A percentile compares a stretch with the other conserved stretches of the same genome.
These are phyloP conservation scores for Caryopteris hybrid DNA, from an alignment of 305 asterid genomes.

Conservation along the genomic window DNA sequence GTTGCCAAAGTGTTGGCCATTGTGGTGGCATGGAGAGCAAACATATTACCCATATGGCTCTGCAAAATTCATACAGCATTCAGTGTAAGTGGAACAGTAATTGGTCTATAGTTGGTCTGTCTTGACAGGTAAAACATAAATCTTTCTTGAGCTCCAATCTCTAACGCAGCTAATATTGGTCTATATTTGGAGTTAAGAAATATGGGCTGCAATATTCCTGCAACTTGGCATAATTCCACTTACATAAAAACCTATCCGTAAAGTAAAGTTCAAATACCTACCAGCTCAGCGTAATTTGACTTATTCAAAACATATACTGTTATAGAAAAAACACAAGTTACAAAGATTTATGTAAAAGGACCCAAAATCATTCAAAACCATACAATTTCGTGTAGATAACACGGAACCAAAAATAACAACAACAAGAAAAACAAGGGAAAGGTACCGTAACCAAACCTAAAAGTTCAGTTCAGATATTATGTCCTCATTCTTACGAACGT, in stretches of 20 bases:
- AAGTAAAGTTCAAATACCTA: background rate
- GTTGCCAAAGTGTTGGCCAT: conserved; percentile 88
- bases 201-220: background rate
- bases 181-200: background rate
- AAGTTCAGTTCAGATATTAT: background rate
- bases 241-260: background rate
- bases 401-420: background rate
- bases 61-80: conserved; percentile 35
- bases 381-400: background rate
- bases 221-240: background rate
- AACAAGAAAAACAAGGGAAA: background rate
- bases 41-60: conserved; percentile 89
- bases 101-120: too few species aligned
- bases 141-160: background rate
- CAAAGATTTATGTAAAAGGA: background rate
- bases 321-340: background rate
- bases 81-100: conserved; percentile 8
- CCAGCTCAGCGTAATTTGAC: background rate
- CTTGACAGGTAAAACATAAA: conserved; percentile 2
- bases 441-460: background rate
- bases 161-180: background rate
- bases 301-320: background rate
- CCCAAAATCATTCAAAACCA: background rate
- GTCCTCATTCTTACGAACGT: background rate
- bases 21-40: conserved; percentile 83